Evolutionary conservation across 768 basidiomycete species (phyloP).

Genomic region (Mycena amicta): DNA sequence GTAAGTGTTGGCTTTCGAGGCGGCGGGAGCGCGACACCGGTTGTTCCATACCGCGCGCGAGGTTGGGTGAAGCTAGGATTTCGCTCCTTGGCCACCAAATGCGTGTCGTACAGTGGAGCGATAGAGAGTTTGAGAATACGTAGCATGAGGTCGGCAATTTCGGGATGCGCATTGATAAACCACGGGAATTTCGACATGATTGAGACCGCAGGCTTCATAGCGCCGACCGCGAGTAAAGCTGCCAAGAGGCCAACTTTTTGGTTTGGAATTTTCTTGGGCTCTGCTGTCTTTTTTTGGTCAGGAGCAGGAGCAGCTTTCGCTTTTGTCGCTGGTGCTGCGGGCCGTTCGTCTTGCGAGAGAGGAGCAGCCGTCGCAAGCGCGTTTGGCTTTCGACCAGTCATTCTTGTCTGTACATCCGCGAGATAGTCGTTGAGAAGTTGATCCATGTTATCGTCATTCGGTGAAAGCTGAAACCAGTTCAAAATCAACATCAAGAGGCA

Average conservation of each 20-base stretch:
- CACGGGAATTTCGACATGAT: constrained; percentile 85
- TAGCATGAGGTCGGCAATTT: constrained; percentile 85
- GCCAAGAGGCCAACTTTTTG: constrained; percentile 81
- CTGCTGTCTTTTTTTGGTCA: constrained; percentile 32
- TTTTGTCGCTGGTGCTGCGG: constrained; percentile 39
- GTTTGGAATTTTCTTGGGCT: constrained; percentile 50
- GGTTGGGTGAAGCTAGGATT: constrained; percentile 65
- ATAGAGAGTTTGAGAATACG: constrained; percentile 74
- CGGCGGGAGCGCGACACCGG: constrained; percentile 54
- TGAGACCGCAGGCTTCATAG: constrained; percentile 73
- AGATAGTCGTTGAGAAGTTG: constrained; percentile 66
- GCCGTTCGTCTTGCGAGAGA: constrained; percentile 54
- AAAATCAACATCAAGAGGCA: constrained; percentile 4
- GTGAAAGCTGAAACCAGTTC: constrained; percentile 56
- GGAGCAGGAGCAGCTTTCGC: constrained; percentile 37
- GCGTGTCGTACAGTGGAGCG: constrained; percentile 62
- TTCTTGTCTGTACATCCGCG: constrained; percentile 61
- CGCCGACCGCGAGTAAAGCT: constrained; percentile 86
- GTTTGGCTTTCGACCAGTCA: constrained; percentile 69
- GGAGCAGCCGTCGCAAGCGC: constrained; percentile 87
- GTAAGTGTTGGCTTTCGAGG: constrained; percentile 71
- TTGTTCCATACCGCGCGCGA: constrained; percentile 62
- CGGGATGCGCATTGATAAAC: constrained; percentile 78
- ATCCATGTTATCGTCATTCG: constrained; percentile 78
- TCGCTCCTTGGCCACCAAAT: constrained; percentile 57